A percentile compares a stretch with the other conserved stretches of the same genome.
phyloP scores from a whole-genome alignment of 805 yeast genomes.

The Suhomyces sp. region DNA sequence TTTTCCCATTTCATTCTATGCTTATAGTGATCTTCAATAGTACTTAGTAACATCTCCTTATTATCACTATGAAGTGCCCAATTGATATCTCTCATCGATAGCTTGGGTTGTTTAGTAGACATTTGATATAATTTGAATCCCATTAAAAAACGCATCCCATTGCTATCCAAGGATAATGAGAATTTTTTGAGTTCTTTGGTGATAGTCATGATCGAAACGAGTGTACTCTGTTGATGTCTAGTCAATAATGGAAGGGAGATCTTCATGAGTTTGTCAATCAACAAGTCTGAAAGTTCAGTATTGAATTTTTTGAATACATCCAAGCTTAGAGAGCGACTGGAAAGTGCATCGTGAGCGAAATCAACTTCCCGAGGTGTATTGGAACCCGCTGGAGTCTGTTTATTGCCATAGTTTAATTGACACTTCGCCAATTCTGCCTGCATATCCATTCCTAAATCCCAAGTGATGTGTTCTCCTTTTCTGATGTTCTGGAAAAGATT shows the following conservation, averaged over 20 bases:
- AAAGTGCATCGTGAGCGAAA: constrained; percentile 3
- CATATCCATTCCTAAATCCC: constrained; percentile 35
- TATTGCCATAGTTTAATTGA: background rate
- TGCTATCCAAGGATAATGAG: constrained; percentile 49
- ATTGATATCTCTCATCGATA: constrained; percentile 76
- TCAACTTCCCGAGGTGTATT: constrained; percentile 2
- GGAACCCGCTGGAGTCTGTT: constrained; percentile 2
- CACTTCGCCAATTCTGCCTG: constrained; percentile 15
- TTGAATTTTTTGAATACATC: constrained; percentile 31
- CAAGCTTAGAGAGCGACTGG: background rate
- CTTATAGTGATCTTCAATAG: constrained; percentile 45
- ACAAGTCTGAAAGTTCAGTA: constrained; percentile 41
- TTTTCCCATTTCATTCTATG: constrained; percentile 57
- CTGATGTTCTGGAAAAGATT: constrained; percentile 55
- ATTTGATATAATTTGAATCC: constrained; percentile 67
- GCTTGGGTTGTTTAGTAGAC: constrained; percentile 46
- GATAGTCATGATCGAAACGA: constrained; percentile 67
- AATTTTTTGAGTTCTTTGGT: constrained; percentile 53
- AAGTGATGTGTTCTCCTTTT: constrained; percentile 23
- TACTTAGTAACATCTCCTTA: constrained; percentile 60
- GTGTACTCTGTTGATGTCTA: constrained; percentile 87
- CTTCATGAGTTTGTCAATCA: constrained; percentile 61
- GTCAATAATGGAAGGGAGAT: constrained; percentile 76
- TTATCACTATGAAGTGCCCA: constrained; percentile 89
- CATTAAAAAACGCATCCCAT: constrained; percentile 69